Evolutionary conservation across 768 basidiomycete genomes (phyloP).

Genomic region (Phanerodontia chrysosporium): DNA sequence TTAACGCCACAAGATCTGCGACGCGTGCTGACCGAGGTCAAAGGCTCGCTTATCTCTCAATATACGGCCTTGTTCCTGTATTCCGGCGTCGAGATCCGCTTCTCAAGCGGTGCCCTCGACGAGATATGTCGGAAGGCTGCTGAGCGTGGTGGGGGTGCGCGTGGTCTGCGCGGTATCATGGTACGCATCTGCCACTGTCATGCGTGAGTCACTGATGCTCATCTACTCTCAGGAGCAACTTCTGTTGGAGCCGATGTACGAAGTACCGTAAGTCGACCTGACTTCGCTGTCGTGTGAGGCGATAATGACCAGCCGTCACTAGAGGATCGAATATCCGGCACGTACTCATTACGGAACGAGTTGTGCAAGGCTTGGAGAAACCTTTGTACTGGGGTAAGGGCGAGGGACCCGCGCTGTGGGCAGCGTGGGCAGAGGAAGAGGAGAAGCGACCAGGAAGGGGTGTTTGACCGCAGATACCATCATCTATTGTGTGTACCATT

Average conservation of each 20-base stretch:
- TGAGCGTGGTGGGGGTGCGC: constrained; percentile 83
- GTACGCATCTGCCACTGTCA: constrained; percentile 30
- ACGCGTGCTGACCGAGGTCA: constrained; percentile 88
- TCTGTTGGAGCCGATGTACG: constrained; percentile 89
- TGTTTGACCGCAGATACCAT: constrained; percentile 4
- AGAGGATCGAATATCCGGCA: constrained; percentile 55
- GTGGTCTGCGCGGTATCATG: constrained; percentile 88
- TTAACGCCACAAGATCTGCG: constrained; percentile 79
- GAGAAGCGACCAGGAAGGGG: constrained; percentile 11
- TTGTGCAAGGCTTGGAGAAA: constrained; percentile 57
- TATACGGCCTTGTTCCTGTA: constrained; percentile 81
- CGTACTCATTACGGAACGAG: constrained; percentile 74
- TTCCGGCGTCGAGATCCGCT: constrained; percentile 81
- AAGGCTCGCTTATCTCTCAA: constrained; percentile 87
- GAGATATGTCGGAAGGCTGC: constrained; percentile 78
- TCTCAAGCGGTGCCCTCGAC: constrained; percentile 75
- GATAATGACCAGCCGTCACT: neutral
- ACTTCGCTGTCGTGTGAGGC: neutral
- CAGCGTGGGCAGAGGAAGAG: constrained; percentile 74
- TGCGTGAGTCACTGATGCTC: constrained; percentile 10
- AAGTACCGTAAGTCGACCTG: constrained; percentile 69
- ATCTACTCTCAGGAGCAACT: constrained; percentile 56
- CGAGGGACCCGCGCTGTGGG: constrained; percentile 67
- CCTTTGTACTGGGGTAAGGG: constrained; percentile 76
- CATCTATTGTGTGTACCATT: constrained; percentile 6